These are phyloP conservation scores for Prunus salicina DNA, from an alignment of 306 rosid species.

Conservation along the genomic window DNA sequence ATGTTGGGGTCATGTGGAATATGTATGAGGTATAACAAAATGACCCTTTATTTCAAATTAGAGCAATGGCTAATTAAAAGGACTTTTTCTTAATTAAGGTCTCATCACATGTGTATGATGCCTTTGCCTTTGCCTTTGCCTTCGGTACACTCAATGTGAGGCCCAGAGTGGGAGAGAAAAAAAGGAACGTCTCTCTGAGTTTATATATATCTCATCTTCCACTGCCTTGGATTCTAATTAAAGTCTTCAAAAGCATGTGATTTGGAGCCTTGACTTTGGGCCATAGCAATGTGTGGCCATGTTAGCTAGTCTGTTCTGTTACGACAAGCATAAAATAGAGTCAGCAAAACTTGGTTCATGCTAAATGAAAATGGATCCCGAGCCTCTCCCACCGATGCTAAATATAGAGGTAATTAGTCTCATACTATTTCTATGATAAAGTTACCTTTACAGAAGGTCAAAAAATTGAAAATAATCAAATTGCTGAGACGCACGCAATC, in stretches of 20 bases:
- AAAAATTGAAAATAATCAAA: slow-evolving; percentile 34
- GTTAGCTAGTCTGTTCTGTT: background rate
- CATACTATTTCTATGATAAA: slow-evolving; percentile 4
- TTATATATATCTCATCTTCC: slow-evolving; percentile 17
- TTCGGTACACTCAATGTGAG: slow-evolving; percentile 33
- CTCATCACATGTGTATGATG: slow-evolving; percentile 27
- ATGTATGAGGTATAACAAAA: slow-evolving; percentile 9
- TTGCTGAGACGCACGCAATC: slow-evolving; percentile 32
- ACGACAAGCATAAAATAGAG: background rate
- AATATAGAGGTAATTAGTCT: no score
- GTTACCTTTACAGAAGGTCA: slow-evolving; percentile 23
- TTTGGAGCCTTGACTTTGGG: slow-evolving; percentile 22
- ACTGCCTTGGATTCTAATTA: slow-evolving; percentile 43
- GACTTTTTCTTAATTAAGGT: slow-evolving; percentile 3
- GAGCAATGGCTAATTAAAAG: slow-evolving; percentile 1
- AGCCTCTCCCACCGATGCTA: no score
- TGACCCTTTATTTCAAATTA: slow-evolving; percentile 14
- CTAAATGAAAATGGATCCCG: background rate
- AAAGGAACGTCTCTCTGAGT: background rate
- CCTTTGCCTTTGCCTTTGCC: slow-evolving; percentile 17
- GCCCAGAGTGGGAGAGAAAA: slow-evolving; percentile 17
- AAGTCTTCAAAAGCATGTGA: slow-evolving; percentile 32
- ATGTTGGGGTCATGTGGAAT: slow-evolving; percentile 15
- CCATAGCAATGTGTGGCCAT: slow-evolving; percentile 13
- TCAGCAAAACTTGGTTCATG: background rate